Percentiles rank a stretch among this genome's conserved stretches.
These are phyloP conservation scores for Podila epicladia DNA, from an alignment of 192 early-diverging fungal species.

Conservation along the genomic window DNA sequence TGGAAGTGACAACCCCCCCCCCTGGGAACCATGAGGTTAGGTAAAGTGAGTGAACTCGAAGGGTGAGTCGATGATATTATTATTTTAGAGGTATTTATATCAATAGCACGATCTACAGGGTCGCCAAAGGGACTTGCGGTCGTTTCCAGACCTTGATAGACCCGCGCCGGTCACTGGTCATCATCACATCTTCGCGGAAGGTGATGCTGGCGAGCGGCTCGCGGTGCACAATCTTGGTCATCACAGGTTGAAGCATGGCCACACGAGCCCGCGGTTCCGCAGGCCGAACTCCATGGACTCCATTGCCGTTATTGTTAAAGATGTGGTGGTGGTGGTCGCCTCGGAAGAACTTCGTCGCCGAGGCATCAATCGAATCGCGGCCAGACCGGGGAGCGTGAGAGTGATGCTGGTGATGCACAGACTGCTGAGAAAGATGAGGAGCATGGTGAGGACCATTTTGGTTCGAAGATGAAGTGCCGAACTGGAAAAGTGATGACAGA, in stretches of 20 bases:
- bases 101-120: no score
- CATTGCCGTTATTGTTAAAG: neutral
- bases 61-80: no score
- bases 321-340: neutral
- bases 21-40: neutral
- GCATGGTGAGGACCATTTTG: no score
- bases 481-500: no score
- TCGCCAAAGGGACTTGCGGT: slow-evolving; percentile 40
- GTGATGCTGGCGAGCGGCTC: slow-evolving; percentile 69
- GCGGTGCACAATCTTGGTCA: slow-evolving; percentile 69
- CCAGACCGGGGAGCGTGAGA: no score
- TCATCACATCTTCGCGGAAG: slow-evolving; percentile 75
- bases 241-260: slow-evolving; percentile 75
- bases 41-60: neutral
- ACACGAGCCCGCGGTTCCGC: slow-evolving; percentile 60
- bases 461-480: no score
- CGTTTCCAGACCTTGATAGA: slow-evolving; percentile 78
- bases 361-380: no score
- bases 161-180: slow-evolving; percentile 81
- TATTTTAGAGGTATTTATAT: no score
- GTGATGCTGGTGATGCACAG: no score
- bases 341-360: neutral
- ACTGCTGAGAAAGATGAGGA: no score
- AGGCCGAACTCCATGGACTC: slow-evolving; percentile 21
- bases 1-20: no score